Evolutionary conservation across 2,329 filamentous ascomycete species (phyloP).

Genomic region (Chaetomium olivaceum): DNA sequence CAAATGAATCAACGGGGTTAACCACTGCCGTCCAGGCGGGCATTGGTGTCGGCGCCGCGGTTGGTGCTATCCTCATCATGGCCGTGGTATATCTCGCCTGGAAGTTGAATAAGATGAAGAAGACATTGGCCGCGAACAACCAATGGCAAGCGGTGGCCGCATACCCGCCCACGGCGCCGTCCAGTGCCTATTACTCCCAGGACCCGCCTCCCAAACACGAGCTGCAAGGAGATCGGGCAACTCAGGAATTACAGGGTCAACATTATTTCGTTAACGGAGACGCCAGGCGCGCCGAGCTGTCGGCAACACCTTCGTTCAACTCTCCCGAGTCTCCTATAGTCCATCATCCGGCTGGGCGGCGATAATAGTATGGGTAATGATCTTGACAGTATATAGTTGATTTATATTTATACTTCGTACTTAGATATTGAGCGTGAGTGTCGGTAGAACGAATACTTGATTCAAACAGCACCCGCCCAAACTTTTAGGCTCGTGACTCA

Average conservation of each 20-base stretch:
- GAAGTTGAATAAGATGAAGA: conserved; percentile 8
- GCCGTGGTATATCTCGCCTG: conserved; percentile 19
- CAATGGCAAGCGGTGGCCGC: neutral
- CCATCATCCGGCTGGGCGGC: neutral
- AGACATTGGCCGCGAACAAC: neutral
- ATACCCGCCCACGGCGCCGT: neutral
- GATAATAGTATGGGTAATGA: neutral
- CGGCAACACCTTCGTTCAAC: neutral
- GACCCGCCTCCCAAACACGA: neutral
- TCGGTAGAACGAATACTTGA: neutral
- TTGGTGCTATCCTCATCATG: conserved; percentile 11
- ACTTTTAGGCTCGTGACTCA: neutral
- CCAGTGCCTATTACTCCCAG: neutral
- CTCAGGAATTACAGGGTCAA: neutral
- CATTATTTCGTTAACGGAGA: neutral
- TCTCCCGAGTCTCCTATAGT: neutral
- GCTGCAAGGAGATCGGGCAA: neutral
- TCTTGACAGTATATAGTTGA: neutral
- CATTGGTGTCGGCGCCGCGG: conserved; percentile 16
- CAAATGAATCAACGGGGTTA: neutral
- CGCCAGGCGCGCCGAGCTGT: neutral
- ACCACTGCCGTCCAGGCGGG: conserved; percentile 14
- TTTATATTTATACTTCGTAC: neutral
- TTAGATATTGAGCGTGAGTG: neutral
- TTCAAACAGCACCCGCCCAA: neutral